Evolutionary conservation across 768 basidiomycete species (phyloP).

Genomic region (Lactarius vividus): DNA sequence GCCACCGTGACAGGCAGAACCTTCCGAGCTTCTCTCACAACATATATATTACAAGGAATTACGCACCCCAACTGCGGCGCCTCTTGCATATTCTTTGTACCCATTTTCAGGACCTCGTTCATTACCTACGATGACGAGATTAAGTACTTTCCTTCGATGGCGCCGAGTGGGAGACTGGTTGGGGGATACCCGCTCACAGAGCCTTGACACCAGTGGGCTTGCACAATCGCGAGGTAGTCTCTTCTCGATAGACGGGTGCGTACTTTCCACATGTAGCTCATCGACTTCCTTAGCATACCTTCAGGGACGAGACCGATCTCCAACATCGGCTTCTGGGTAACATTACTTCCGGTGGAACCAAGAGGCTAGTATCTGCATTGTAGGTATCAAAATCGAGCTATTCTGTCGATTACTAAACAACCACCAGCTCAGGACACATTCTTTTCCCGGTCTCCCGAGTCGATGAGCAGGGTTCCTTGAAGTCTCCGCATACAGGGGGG

Average conservation of each 20-base stretch:
- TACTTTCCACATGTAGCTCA: background rate
- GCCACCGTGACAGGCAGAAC: conserved; percentile 21
- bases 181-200: conserved; percentile 36
- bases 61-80: conserved; percentile 12
- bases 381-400: background rate
- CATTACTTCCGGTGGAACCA: background rate
- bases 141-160: conserved; percentile 52
- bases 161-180: conserved; percentile 65
- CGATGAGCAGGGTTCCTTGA: background rate
- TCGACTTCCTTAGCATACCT: background rate
- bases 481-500: conserved; percentile 27
- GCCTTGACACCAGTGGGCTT: conserved; percentile 40
- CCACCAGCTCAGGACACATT: conserved; percentile 56
- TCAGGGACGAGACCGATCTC: conserved; percentile 11
- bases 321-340: conserved; percentile 11
- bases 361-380: conserved; percentile 19
- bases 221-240: conserved; percentile 36
- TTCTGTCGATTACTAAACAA: conserved; percentile 18
- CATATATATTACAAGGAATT: conserved; percentile 8
- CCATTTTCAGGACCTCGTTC: conserved; percentile 56
- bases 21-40: conserved; percentile 18
- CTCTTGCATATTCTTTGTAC: conserved; percentile 54
- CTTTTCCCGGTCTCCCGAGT: conserved; percentile 39
- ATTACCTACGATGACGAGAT: conserved; percentile 47
- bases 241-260: conserved; percentile 40